These are phyloP conservation scores for Penicillium sp. DNA, from an alignment of 2,329 filamentous ascomycete genomes.

Conservation along the genomic window DNA sequence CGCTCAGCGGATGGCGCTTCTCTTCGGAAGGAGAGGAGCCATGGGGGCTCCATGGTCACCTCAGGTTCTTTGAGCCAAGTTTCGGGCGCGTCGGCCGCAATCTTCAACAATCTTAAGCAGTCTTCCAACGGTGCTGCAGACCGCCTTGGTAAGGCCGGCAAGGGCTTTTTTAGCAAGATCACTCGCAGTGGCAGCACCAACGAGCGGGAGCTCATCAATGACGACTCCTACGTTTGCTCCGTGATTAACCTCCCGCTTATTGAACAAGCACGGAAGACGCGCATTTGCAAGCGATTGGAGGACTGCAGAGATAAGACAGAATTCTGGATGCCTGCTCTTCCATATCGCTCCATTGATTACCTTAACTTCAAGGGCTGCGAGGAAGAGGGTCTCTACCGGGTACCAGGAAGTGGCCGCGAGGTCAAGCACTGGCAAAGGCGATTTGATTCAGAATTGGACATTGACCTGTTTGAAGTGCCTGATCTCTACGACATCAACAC, in stretches of 20 bases:
- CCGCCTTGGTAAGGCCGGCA: constrained; percentile 68
- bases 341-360: constrained; percentile 94
- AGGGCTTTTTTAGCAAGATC: constrained; percentile 78
- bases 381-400: constrained; percentile 87
- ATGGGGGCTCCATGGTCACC: constrained; percentile 42
- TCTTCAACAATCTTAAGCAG: constrained; percentile 72
- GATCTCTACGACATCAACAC: constrained; percentile 96
- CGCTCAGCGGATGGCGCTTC: constrained; percentile 47
- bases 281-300: constrained; percentile 86
- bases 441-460: constrained; percentile 86
- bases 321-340: constrained; percentile 97
- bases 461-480: constrained; percentile 82
- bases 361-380: constrained; percentile 92
- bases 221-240: constrained; percentile 79
- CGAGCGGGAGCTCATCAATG: constrained; percentile 66
- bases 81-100: constrained; percentile 57
- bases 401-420: constrained; percentile 84
- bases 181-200: constrained; percentile 68
- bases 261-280: constrained; percentile 84
- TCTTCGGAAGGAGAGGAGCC: constrained; percentile 32
- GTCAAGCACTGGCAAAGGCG: constrained; percentile 91
- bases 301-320: constrained; percentile 92
- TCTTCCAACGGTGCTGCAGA: constrained; percentile 73
- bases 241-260: constrained; percentile 83
- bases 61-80: constrained; percentile 49